Base-by-base conservation (phyloP, 192 early-diverging fungal genomes). In the Entomortierella parvispora region DNA sequence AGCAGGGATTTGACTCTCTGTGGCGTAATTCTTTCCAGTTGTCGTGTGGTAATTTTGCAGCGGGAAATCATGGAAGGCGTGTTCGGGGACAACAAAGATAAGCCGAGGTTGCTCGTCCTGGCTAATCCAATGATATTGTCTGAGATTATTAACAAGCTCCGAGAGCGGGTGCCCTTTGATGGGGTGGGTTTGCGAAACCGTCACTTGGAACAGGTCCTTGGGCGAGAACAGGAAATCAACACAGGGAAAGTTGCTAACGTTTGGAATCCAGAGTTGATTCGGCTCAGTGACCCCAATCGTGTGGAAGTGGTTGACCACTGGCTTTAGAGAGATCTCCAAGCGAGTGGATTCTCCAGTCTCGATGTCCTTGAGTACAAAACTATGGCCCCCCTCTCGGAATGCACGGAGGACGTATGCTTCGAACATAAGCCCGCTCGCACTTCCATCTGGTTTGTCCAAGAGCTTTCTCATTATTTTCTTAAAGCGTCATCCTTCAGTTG, bases 401-500 rank as follows among this genome's bases (percentile, higher is more conserved):
- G 18, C 52, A 33, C 15, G 29, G 32, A 33, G 15, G 29, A 7
- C 32, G 11, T 17, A 25, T 33, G 26, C 25, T 15, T 25, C 52
- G 26, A 54, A 54, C 12, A 54, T 33, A 32, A 54, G 52, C 32
- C 52, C 64, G 51, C 64, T 65, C 34, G 52, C 51, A 43, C 51
- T 65, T n/a, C 37, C 34, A 44, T 10, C 10, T 34, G 51, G 20
- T 18, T 42, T 0, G 45, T 51, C 51, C 51, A 55, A 22, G 33
- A 28, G 52, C 51, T 55, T 65, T 54, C 45, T 65, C 25, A 55
- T 23, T 25, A 65, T 55, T 42, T 37, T 25, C 54, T 54, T 14
- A 37, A 66, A 46, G 22, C 45, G 44, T 40, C 43, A 55, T 66
- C 33, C 7, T 53, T 44, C 52, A 66, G 23, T 28, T 43, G 51